Conservation (phyloP, 2,329 filamentous ascomycete genomes). For the Lizonia empirigonia region DNA sequence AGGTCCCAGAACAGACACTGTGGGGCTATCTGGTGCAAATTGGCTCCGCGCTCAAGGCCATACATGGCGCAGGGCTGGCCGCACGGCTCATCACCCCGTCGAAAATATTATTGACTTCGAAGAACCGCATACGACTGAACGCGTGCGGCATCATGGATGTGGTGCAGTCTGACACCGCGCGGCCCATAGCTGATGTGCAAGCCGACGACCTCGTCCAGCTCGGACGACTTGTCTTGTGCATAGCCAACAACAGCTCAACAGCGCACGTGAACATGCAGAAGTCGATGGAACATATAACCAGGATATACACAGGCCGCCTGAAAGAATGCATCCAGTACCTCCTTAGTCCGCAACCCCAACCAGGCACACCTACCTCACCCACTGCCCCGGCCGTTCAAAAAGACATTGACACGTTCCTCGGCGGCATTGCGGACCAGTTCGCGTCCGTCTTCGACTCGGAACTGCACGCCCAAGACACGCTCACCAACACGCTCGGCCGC, state of each 20-base stretch:
- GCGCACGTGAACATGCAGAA: conserved; percentile 68
- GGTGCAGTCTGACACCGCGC: conserved; percentile 75
- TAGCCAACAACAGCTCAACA: conserved; percentile 71
- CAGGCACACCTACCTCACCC: conserved; percentile 38
- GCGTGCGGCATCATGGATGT: conserved; percentile 91
- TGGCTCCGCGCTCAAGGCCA: conserved; percentile 81
- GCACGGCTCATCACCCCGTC: conserved; percentile 84
- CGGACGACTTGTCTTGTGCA: conserved; percentile 79
- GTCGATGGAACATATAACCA: conserved; percentile 75
- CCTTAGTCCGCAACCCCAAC: conserved; percentile 60
- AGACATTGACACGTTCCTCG: conserved; percentile 78
- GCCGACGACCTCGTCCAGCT: conserved; percentile 86
- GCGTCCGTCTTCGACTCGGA: conserved; percentile 76
- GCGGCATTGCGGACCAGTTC: conserved; percentile 77
- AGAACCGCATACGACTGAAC: conserved; percentile 85
- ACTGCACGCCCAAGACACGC: conserved; percentile 78
- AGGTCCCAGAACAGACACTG: conserved; percentile 70
- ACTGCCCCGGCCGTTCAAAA: conserved; percentile 58
- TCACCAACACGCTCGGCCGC: conserved; percentile 71
- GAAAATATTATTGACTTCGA: conserved; percentile 89
- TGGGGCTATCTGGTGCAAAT: conserved; percentile 96
- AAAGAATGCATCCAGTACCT: conserved; percentile 84
- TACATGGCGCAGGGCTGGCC: conserved; percentile 80
- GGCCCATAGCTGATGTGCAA: conserved; percentile 75
- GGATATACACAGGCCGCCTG: conserved; percentile 77